Evolutionary conservation across 257 asterid species (phyloP).

Genomic region (Solanum sejunctum): DNA sequence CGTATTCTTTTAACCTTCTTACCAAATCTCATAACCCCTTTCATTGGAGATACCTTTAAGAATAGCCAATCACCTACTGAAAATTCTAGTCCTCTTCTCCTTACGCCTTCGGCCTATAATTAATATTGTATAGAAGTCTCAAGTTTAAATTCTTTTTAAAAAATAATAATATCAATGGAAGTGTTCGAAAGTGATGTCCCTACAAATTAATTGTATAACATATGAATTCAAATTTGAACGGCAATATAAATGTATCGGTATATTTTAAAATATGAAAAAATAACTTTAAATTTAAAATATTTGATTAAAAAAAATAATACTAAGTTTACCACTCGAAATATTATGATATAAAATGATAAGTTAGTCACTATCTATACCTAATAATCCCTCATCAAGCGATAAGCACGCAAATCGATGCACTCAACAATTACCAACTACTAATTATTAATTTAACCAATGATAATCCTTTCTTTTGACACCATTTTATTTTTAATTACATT

Average conservation of each 20-base stretch:
- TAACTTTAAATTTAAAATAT: neutral
- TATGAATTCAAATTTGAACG: too few relatives aligned
- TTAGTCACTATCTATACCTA: neutral
- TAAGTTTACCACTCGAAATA: neutral
- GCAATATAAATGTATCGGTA: neutral
- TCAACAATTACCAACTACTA: neutral
- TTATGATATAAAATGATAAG: neutral
- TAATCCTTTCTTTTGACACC: neutral
- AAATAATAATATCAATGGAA: neutral
- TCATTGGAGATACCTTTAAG: too few relatives aligned
- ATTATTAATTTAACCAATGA: neutral
- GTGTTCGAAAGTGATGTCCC: rapidly evolving
- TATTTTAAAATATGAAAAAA: neutral
- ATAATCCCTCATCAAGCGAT: neutral
- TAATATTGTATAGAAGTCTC: rapidly evolving
- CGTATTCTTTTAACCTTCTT: too few relatives aligned
- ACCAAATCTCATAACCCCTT: too few relatives aligned
- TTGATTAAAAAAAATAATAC: too few relatives aligned
- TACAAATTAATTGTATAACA: too few relatives aligned
- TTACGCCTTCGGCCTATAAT: too few relatives aligned
- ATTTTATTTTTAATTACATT: neutral
- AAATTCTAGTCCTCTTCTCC: too few relatives aligned
- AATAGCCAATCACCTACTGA: too few relatives aligned
- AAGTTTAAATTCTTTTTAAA: neutral
- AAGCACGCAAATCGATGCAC: neutral